These are phyloP conservation scores for Dothiorella sarmentorum DNA, from an alignment of 2,329 filamentous ascomycete genomes.

Conservation along the genomic window DNA sequence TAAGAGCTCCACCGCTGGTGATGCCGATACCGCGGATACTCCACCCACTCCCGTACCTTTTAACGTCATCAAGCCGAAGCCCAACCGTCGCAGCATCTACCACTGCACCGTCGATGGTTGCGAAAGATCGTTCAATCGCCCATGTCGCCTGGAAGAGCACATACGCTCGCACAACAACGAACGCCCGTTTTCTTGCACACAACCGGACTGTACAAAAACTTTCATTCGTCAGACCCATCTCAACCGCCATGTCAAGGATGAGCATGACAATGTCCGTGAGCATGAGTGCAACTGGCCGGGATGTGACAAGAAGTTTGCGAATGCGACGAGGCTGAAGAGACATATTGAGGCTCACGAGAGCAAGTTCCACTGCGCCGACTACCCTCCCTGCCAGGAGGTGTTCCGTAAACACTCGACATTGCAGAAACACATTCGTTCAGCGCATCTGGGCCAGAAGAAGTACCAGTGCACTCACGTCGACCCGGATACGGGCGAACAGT, in stretches of 20 bases:
- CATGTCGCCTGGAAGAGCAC: conserved; percentile 74
- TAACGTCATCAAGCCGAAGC: background rate
- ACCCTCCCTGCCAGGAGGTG: conserved; percentile 66
- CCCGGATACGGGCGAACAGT: conserved; percentile 52
- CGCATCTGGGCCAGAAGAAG: conserved; percentile 68
- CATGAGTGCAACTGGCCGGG: conserved; percentile 68
- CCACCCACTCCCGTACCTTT: conserved; percentile 22
- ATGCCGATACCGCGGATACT: conserved; percentile 22
- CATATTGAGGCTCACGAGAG: conserved; percentile 77
- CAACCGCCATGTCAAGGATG: conserved; percentile 77
- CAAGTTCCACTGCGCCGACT: conserved; percentile 68
- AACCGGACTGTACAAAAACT: conserved; percentile 71
- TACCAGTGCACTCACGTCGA: conserved; percentile 66
- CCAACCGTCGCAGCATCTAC: conserved; percentile 61
- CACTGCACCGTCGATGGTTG: conserved; percentile 72
- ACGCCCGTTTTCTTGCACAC: conserved; percentile 70
- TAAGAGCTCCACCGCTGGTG: background rate
- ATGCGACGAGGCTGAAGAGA: conserved; percentile 70
- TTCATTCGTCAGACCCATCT: conserved; percentile 87
- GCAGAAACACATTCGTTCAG: conserved; percentile 73
- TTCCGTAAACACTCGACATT: conserved; percentile 88
- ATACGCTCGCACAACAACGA: conserved; percentile 82
- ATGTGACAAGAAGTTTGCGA: conserved; percentile 79
- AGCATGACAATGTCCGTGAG: conserved; percentile 64
- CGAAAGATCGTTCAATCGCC: conserved; percentile 81